A percentile compares a stretch with the other conserved stretches of the same genome.
Evolutionary conservation across 192 early-diverging fungal genomes (phyloP).

Genomic region (Rhizoclosmatium globosum): DNA sequence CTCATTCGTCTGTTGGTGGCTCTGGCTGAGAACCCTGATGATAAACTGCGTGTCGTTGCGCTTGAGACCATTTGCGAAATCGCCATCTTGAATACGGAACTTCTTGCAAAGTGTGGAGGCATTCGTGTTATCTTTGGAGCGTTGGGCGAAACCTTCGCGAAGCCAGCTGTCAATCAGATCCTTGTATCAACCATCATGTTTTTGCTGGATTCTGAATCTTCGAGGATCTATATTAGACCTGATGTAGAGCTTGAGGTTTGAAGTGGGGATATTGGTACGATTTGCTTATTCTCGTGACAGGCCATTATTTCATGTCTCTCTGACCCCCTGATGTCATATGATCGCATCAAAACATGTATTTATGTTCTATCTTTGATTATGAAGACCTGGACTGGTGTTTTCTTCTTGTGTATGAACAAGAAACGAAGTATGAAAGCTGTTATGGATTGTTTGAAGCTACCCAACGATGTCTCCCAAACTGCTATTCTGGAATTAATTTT

Average conservation of each 20-base stretch:
- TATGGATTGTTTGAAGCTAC: slow-evolving; percentile 73
- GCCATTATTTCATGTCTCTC: slow-evolving; percentile 82
- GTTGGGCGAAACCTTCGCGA: slow-evolving; percentile 69
- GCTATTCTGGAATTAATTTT: slow-evolving; percentile 80
- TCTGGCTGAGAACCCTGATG: slow-evolving; percentile 80
- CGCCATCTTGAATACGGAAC: slow-evolving; percentile 66
- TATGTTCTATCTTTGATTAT: slow-evolving; percentile 70
- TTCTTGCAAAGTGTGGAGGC: slow-evolving; percentile 70
- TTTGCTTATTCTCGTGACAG: slow-evolving; percentile 43
- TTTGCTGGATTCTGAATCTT: slow-evolving; percentile 75
- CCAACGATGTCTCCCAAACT: slow-evolving; percentile 53
- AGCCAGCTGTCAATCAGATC: slow-evolving; percentile 67
- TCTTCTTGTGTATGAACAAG: slow-evolving; percentile 78
- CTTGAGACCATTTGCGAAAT: slow-evolving; percentile 84
- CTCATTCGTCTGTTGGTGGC: slow-evolving; percentile 78
- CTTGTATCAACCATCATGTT: slow-evolving; percentile 65
- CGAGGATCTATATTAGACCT: slow-evolving; percentile 71
- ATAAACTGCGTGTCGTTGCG: slow-evolving; percentile 74
- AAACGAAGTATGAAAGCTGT: slow-evolving; percentile 74
- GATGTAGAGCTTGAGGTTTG: slow-evolving; percentile 79
- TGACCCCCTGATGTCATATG: slow-evolving; percentile 69
- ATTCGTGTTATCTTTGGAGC: slow-evolving; percentile 73
- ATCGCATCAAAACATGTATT: slow-evolving; percentile 71
- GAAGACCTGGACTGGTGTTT: slow-evolving; percentile 81
- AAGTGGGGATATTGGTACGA: not conserved